phyloP scores from a whole-genome alignment of 768 basidiomycete genomes.

The Chalciporus piperatus region DNA sequence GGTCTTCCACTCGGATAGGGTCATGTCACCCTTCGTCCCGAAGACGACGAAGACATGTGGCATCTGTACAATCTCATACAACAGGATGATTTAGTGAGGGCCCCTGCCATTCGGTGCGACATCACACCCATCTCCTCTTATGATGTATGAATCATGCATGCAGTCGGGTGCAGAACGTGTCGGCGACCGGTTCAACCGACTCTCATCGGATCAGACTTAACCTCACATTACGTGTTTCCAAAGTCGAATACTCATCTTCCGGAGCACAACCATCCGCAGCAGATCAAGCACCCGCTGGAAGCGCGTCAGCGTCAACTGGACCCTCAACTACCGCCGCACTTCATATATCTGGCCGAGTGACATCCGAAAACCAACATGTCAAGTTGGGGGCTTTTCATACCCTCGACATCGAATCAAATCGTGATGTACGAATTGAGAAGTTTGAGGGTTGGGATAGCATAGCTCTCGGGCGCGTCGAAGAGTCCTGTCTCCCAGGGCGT shows the following conservation, averaged over 20 bases:
- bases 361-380: constrained; percentile 83
- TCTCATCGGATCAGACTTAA: constrained; percentile 84
- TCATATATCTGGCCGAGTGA: constrained; percentile 84
- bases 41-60: constrained; percentile 99
- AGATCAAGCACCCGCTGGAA: constrained; percentile 34
- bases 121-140: background rate
- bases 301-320: constrained; percentile 30
- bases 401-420: constrained; percentile 86
- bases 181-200: constrained; percentile 90
- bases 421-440: constrained; percentile 90
- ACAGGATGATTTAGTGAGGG: constrained; percentile 82
- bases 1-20: constrained; percentile 54
- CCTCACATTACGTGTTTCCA: constrained; percentile 79
- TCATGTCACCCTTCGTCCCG: constrained; percentile 89
- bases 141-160: constrained; percentile 8
- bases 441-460: constrained; percentile 89
- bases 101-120: constrained; percentile 75
- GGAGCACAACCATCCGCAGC: constrained; percentile 48
- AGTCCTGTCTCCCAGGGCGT: constrained; percentile 87
- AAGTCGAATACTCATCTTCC: constrained; percentile 78
- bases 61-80: constrained; percentile 97
- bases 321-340: constrained; percentile 53
- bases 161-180: constrained; percentile 86
- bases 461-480: constrained; percentile 75
- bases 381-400: constrained; percentile 94